Evolutionary conservation across 176 grass and related monocot species (phyloP).

Genomic region (maize (Zea mays)): Zm-B73-REFERENCE-NAM-5.0 NC_050101.1:128370501-128371000

Average conservation of each 20-base stretch:
- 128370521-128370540: constrained; percentile 76
- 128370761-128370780: constrained; percentile 94
- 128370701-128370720: constrained; percentile 86
- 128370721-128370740: constrained; percentile 67
- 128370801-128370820: constrained; percentile 90
- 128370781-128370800: constrained; percentile 94
- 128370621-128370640: constrained; percentile 74
- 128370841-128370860: constrained; percentile 79
- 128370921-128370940: constrained; percentile 55
- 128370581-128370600: constrained; percentile 66
- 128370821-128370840: constrained; percentile 61
- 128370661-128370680: constrained; percentile 98
- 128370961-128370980: constrained; percentile 67
- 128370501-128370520: constrained; percentile 76
- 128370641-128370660: constrained; percentile 82
- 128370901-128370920: constrained; percentile 54
- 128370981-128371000: constrained; percentile 52
- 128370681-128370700: constrained; percentile 86
- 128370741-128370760: constrained; percentile 93
- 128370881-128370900: constrained; percentile 91
- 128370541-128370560: constrained; percentile 63
- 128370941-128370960: constrained; percentile 58
- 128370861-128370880: constrained; percentile 90
- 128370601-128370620: constrained; percentile 48
- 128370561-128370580: constrained; percentile 78